These are phyloP conservation scores for Uromyces viciae-fabae DNA, from an alignment of 1,284 basidiomycete genomes.

Conservation along the genomic window DNA sequence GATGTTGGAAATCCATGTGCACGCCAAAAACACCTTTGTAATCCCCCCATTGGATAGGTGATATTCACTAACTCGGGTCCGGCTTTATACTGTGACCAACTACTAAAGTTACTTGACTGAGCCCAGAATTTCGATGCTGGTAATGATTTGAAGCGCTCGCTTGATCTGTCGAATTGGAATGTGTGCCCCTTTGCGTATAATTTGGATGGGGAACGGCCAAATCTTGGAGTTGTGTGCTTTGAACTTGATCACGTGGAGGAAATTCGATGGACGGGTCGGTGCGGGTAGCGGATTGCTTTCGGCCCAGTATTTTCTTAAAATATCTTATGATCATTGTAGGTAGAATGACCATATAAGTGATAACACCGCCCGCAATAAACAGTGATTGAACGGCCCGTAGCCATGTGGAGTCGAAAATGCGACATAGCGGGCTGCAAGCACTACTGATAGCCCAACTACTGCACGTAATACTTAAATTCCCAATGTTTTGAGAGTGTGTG, in stretches of 20 bases:
- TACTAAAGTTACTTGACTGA: conserved; percentile 16
- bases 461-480: conserved; percentile 14
- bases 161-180: background rate
- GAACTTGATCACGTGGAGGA: background rate
- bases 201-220: background rate
- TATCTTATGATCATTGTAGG: conserved; percentile 13
- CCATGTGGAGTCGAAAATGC: conserved; percentile 11
- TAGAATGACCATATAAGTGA: conserved; percentile 8
- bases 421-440: background rate
- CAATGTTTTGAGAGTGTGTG: background rate
- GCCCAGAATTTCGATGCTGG: background rate
- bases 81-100: too few relatives aligned
- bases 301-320: conserved; percentile 11
- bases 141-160: background rate
- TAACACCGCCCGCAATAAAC: background rate
- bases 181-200: background rate
- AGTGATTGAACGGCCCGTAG: background rate
- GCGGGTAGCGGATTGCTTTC: conserved; percentile 10
- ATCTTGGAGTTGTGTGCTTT: background rate
- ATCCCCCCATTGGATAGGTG: too few relatives aligned
- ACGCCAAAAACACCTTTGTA: too few relatives aligned
- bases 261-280: background rate
- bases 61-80: too few relatives aligned
- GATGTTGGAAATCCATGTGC: too few relatives aligned
- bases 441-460: conserved; percentile 31